phyloP scores from a whole-genome alignment of 805 yeast genomes.

The Starmerella sp. region DNA sequence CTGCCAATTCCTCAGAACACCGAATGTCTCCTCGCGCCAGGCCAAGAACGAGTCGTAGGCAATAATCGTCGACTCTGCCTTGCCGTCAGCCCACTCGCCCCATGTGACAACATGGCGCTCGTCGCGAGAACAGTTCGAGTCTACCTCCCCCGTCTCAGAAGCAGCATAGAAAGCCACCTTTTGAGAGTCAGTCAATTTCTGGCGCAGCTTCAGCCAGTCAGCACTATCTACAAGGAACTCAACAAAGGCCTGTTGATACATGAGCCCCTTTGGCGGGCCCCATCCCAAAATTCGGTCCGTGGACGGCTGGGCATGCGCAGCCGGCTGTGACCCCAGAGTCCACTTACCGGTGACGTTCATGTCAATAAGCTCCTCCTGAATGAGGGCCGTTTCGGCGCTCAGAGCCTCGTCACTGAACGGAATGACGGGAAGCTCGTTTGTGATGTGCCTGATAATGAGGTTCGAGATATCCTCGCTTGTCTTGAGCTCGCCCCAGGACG shows the following conservation, averaged over 20 bases:
- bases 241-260: conserved; percentile 91
- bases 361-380: conserved; percentile 79
- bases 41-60: conserved; percentile 88
- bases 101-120: conserved; percentile 81
- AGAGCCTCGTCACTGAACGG: conserved; percentile 91
- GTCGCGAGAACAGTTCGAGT: conserved; percentile 46
- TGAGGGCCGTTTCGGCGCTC: conserved; percentile 79
- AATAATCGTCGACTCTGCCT: conserved; percentile 82
- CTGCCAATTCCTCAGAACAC: conserved; percentile 88
- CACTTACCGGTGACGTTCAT: conserved; percentile 65
- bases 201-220: conserved; percentile 44
- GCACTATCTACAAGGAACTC: conserved; percentile 68
- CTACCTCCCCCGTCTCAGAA: conserved; percentile 36
- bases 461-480: conserved; percentile 47
- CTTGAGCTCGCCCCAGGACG: conserved; percentile 73
- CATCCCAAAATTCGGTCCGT: conserved; percentile 89
- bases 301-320: conserved; percentile 66
- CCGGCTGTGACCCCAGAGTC: conserved; percentile 94
- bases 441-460: conserved; percentile 60
- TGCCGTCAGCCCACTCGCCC: conserved; percentile 91
- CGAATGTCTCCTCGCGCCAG: conserved; percentile 93
- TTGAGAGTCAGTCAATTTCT: conserved; percentile 25
- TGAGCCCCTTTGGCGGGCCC: conserved; percentile 86
- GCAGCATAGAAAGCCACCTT: conserved; percentile 66
- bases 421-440: conserved; percentile 60